Base-by-base conservation (phyloP, 805 yeast genomes). In the Zygosaccharomyces bailii region DNA sequence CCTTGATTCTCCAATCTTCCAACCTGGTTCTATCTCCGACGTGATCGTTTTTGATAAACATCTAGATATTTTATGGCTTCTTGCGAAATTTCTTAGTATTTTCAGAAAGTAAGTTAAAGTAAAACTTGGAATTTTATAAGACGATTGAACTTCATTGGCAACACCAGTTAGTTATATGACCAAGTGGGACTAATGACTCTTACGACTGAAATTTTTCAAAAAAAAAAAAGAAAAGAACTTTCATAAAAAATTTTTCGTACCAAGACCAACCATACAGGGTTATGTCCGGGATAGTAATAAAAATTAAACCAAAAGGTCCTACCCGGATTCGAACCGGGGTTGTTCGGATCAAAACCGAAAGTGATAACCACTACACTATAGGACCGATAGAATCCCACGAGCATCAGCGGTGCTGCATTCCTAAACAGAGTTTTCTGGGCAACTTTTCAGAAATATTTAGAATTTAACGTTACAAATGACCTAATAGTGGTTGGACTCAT, bases 241-340 rank as follows among this genome's bases (percentile, higher is more conserved):
- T 35, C 18, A 8, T 11, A 23, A 9, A 34, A n/a, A 5, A n/a
- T n/a, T n/a, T n/a, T n/a, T n/a, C n/a, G n/a, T n/a, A n/a, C n/a
- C n/a, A n/a, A n/a, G n/a, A n/a, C n/a, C n/a, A n/a, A n/a, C n/a
- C n/a, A n/a, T n/a, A n/a, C 40, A 23, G 40, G 40, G 40, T 25
- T 3, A 2, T 19, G 11, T 4, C 25, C 9, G 21, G 16, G 5
- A 34, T 34, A 21, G 42, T 18, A 35, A 4, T 14, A 11, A 21
- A 4, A n/a, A 13, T 14, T 25, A 42, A 48, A n/a, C n/a, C n/a
- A 48, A 44, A 41, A 79, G 85, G 84, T 79, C 86, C 76, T 77
- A 76, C 85, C 85, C 85, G 85, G 86, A 78, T 78, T 80, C 86
- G 86, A 80, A 80, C 85, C 79, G 84, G 84, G 84, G 86, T 80